Base-by-base conservation (phyloP, 106 monocot genomes). In the Dendrobium chrysotoxum region DNA sequence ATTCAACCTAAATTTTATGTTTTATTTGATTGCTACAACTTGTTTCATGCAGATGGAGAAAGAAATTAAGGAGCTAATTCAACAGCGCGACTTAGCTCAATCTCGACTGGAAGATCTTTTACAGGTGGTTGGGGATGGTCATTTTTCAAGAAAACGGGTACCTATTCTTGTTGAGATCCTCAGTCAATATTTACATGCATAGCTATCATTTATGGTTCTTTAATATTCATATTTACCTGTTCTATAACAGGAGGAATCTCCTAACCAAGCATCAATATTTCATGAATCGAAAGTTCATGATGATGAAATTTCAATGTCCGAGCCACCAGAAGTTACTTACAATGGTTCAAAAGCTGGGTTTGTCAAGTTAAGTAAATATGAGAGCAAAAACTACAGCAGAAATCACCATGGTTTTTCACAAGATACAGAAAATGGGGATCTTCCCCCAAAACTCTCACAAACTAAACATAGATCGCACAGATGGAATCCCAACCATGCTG, bases 11-110 rank as follows among this genome's bases (percentile, higher is more conserved):
- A 35, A 35, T 35, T 35, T 35, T 35, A 35, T 35, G 35, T 35
- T 35, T 35, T 35, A 35, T 35, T 35, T 35, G 70, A 70, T 70
- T 35, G 15, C 25, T 74, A 53, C 55, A 74, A 45, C 5, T 86
- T 71, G 31, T 81, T 35, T 28, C 64, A 45, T 82, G 40, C 84
- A 98, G 99, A 87, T 99, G 99, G 99, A 95, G 80, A 93, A 83
- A 73, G 90, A 99, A 81, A 92, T 95, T 57, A 99, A 84, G 81
- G 99, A 93, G 77, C 57, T 95, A 28, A 93, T 84, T 20, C 86
- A 85, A 57, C 91, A 99, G 79, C 78, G 90, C 46, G 89, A 95
- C 81, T 81, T 91, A 46, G 90, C 93, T 79, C 90, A 90, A 79
- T 85, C 88, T 68, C 84, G 90, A 53, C 75, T 93, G 5, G 89